Evolutionary conservation across 208 protist genomes (phyloP), one percentile per base, ranked within the genome.

Genomic region (Tritrichomonas foetus): DNA sequence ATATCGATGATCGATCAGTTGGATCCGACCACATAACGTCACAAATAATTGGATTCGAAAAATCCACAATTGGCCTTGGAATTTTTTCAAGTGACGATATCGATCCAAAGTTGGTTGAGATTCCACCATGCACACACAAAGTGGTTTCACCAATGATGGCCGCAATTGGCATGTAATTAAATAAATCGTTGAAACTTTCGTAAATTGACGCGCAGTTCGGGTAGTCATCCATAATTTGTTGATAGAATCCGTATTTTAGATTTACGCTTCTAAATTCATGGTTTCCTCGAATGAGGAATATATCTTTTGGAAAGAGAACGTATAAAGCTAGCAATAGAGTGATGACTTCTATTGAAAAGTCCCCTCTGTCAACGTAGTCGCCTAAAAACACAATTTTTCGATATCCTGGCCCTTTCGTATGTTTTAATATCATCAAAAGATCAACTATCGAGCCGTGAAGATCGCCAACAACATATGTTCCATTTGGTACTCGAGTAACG

Each of bases 391-490:
- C 13, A 49, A 50, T 50, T n/a, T 30, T 82, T 82, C 14, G 33
- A 53, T 82, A 30, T n/a, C 0, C 0, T 1, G 74, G 74, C 9
- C 27, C 5, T 50, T 41, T 20, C 14, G 9, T 13, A 39, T 9
- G 11, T 47, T 0, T 30, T 16, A 82, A 22, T n/a, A 82, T 82
- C 50, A 33, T 8, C 16, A 30, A 50, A 11, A 82, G 25, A 41
- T 82, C 74, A 82, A 82, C 9, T 30, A 82, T 47, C 9, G 44
- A 50, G 1, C 74, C 74, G 27, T 82, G 74, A 8, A 82, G 74
- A 82, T 82, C 74, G 16, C 74, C 74, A n/a, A 82, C 74, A 50
- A 82, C 41, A 39, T n/a, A n/a, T n/a, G n/a, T n/a, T n/a, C n/a
- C n/a, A n/a, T n/a, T n/a, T n/a, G n/a, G n/a, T n/a, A n/a, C n/a